Percentiles rank a stretch among this genome's conserved stretches.
Evolutionary conservation across 768 basidiomycete genomes (phyloP).

Genomic region (Amanita muscaria): DNA sequence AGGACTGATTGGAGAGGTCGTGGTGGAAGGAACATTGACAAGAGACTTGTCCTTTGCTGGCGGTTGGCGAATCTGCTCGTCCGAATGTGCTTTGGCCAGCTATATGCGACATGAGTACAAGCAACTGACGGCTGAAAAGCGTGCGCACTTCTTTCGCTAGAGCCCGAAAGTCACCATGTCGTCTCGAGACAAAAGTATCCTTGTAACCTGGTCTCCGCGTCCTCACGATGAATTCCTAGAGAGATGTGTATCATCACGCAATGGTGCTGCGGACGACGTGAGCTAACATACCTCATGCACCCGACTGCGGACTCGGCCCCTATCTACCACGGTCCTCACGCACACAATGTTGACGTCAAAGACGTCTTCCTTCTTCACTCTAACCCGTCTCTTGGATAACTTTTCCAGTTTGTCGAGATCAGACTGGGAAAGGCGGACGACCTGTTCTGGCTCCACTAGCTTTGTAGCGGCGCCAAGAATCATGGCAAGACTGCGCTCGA

Average conservation of each 20-base stretch:
- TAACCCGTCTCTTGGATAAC: conserved; percentile 56
- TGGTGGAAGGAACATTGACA: conserved; percentile 39
- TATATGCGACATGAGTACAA: conserved; percentile 23
- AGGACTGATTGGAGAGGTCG: conserved; percentile 21
- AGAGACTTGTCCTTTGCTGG: conserved; percentile 84
- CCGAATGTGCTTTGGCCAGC: conserved; percentile 83
- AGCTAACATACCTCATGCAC: conserved; percentile 67
- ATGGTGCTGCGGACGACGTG: conserved; percentile 8
- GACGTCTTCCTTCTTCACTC: conserved; percentile 39
- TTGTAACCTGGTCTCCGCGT: conserved; percentile 64
- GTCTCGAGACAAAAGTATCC: conserved; percentile 82
- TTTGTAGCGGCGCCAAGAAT: conserved; percentile 79
- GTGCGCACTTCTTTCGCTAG: conserved; percentile 68
- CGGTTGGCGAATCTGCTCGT: conserved; percentile 70
- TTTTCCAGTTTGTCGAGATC: conserved; percentile 76
- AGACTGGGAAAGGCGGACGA: conserved; percentile 79
- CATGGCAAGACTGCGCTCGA: conserved; percentile 79
- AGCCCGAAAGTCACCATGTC: conserved; percentile 93
- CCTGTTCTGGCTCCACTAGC: conserved; percentile 76
- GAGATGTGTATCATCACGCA: neutral
- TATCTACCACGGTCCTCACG: conserved; percentile 76
- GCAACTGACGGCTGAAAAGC: neutral
- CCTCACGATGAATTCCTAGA: conserved; percentile 89
- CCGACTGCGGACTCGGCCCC: conserved; percentile 76
- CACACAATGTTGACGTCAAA: conserved; percentile 92